Conservation (phyloP, 306 rosid species). For the Vicia villosa region DNA sequence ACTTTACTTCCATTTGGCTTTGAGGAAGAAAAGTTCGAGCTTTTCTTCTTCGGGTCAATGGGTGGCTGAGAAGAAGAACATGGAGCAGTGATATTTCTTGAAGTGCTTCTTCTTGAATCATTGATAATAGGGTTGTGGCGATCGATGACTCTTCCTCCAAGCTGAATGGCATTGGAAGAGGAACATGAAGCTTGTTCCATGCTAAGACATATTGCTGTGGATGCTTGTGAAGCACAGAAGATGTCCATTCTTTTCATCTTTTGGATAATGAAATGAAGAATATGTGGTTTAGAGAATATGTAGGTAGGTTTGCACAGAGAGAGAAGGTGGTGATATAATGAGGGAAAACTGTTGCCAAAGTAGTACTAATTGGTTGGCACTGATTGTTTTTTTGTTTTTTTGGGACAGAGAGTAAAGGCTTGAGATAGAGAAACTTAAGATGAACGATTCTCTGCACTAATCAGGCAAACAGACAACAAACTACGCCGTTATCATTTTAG, state of each 20-base stretch:
- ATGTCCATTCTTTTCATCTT: constrained; percentile 73
- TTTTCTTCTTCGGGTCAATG: constrained; percentile 46
- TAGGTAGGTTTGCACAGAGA: constrained; percentile 33
- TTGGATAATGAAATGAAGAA: constrained; percentile 34
- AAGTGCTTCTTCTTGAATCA: constrained; percentile 56
- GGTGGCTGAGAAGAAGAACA: constrained; percentile 54
- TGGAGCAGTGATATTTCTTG: constrained; percentile 39
- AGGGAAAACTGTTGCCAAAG: constrained; percentile 28
- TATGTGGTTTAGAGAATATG: constrained; percentile 51
- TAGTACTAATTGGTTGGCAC: background rate
- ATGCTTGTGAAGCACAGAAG: constrained; percentile 81
- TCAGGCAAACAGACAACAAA: too few relatives aligned
- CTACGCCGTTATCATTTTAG: too few relatives aligned
- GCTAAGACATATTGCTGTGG: constrained; percentile 78
- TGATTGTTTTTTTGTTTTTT: constrained; percentile 14
- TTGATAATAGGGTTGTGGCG: constrained; percentile 92
- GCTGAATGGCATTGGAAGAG: constrained; percentile 62
- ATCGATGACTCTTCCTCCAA: constrained; percentile 81
- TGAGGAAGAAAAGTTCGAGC: constrained; percentile 40
- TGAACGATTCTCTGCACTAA: background rate
- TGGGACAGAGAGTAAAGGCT: background rate
- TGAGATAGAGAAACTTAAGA: constrained; percentile 3
- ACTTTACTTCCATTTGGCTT: constrained; percentile 38
- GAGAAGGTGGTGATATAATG: constrained; percentile 7
- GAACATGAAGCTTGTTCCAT: constrained; percentile 80